Evolutionary conservation across 106 monocot species (phyloP).

Genomic region (Dendrobium officinale): DNA sequence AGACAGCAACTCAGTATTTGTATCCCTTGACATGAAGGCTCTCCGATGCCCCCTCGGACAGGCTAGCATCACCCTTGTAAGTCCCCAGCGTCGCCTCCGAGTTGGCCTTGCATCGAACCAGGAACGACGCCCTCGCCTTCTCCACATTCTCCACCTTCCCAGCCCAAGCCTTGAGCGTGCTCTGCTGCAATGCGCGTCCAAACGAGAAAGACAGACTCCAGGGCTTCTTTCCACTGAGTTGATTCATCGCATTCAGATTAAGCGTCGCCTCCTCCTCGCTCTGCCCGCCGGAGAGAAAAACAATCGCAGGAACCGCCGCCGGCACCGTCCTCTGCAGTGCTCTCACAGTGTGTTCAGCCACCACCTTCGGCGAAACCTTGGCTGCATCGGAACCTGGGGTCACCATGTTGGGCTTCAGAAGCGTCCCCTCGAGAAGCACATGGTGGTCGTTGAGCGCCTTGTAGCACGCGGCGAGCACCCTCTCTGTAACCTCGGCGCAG

Average conservation of each 20-base stretch:
- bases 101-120: constrained; percentile 37
- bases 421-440: constrained; percentile 43
- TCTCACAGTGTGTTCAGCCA: constrained; percentile 42
- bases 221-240: constrained; percentile 43
- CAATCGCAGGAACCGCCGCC: constrained; percentile 37
- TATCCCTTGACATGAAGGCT: constrained; percentile 43
- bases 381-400: constrained; percentile 32
- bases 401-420: constrained; percentile 52
- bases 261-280: constrained; percentile 34
- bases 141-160: constrained; percentile 38
- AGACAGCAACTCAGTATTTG: constrained; percentile 16
- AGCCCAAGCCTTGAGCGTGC: constrained; percentile 43
- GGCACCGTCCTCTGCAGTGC: constrained; percentile 47
- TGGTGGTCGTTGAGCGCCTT: constrained; percentile 39
- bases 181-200: constrained; percentile 40
- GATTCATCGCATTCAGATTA: constrained; percentile 34
- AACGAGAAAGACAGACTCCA: constrained; percentile 40
- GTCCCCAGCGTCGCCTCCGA: constrained; percentile 36
- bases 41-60: constrained; percentile 34
- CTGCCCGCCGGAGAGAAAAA: constrained; percentile 47
- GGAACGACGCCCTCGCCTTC: constrained; percentile 38
- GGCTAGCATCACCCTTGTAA: constrained; percentile 39
- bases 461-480: constrained; percentile 46
- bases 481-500: constrained; percentile 34
- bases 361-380: constrained; percentile 34